Percentiles rank a stretch among this genome's conserved stretches.
Conservation (phyloP, 441 rosid species). For the Croton laevigatus region DNA sequence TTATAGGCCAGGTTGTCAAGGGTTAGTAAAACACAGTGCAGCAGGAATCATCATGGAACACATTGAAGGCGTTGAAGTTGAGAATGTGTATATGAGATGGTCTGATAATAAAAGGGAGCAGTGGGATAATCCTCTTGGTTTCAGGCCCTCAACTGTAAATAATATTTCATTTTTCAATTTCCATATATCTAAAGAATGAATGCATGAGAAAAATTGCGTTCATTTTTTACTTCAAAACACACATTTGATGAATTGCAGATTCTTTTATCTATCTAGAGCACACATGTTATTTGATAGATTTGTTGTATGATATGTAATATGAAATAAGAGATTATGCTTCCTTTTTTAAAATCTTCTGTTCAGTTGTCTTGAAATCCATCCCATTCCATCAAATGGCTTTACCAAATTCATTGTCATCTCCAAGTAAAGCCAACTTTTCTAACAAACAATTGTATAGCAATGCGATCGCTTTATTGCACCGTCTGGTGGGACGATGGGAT, state of each 20-base stretch:
- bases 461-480: too few species aligned
- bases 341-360: too few species aligned
- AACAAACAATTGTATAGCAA: too few species aligned
- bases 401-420: too few species aligned
- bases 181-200: conserved; percentile 31
- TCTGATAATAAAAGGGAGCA: conserved; percentile 26
- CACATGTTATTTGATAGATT: not conserved
- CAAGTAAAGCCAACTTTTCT: too few species aligned
- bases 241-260: not conserved
- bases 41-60: conserved; percentile 91
- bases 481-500: too few species aligned
- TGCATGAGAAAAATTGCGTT: not conserved
- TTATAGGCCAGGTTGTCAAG: conserved; percentile 84
- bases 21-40: conserved; percentile 61
- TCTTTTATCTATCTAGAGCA: not conserved
- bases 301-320: not conserved
- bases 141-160: conserved; percentile 75
- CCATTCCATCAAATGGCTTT: too few species aligned
- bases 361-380: too few species aligned
- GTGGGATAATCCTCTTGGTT: conserved; percentile 81
- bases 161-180: conserved; percentile 61
- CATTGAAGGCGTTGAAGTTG: conserved; percentile 63
- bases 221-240: not conserved
- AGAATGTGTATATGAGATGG: conserved; percentile 77
- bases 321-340: not conserved